Base-by-base conservation (phyloP, 2,329 filamentous ascomycete genomes). In the Leptographium flavum region DNA sequence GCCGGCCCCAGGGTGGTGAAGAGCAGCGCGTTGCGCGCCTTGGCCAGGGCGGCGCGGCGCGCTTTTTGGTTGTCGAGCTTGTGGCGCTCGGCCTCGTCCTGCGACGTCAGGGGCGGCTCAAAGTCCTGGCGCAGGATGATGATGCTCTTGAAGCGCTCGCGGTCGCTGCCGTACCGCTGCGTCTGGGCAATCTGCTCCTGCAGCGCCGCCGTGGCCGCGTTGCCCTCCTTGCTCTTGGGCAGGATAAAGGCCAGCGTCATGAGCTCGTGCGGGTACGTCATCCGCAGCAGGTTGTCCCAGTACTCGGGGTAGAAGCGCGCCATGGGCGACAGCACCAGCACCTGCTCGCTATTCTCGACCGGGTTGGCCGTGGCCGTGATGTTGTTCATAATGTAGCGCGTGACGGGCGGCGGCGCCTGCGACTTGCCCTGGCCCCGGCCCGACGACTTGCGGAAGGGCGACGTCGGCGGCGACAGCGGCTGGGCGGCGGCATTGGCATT, bases 211-310 rank as follows among this genome's bases (percentile, higher is more conserved):
- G 87, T 92, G 3, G 92, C 92, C 25, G 79, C 71, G 62, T 96
- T 94, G 48, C 92, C 92, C 55, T 95, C 88, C 58, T 83, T 83
- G 40, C 81, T 94, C 67, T 93, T 94, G 43, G 92, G 92, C 25
- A 94, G 80, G 58, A 98, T 96, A 67, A 96, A 98, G 33, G 87
- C 92, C 25, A 98, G 71, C 1, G 87, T 93, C 58, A 98, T 93
- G 51, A 96, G 76, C 48, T 94, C 84, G 65, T 95, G 92, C 3
- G 92, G 92, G 61, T 96, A 98, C 56, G 66, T 74, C 46, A 98
- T 73, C 59, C 77, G 77, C 53, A 88, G 62, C 25, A 98, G 71
- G 57, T 96, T 98, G 61, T 93, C 82, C 90, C 92, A 98, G 69
- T 96, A 98, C 54, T 75, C 80, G 55, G 84, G 81, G 64, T 95